Conservation (phyloP, 1,284 basidiomycete genomes). For the Mixia osmundae region DNA sequence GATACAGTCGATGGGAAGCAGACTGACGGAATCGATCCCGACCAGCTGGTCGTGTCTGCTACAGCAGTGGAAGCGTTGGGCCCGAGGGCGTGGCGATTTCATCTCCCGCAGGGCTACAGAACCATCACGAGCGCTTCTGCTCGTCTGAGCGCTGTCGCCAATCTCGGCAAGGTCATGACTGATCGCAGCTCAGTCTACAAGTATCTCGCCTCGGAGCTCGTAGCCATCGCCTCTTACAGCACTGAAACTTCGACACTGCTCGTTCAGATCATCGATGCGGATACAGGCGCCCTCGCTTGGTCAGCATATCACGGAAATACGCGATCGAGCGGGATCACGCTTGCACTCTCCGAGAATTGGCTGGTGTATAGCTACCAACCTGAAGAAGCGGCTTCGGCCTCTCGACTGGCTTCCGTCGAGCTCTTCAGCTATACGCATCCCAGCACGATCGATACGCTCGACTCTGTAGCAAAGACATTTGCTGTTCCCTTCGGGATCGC, state of each 20-base stretch:
- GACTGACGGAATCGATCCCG: too few species aligned
- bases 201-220: slow-evolving; percentile 64
- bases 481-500: slow-evolving; percentile 43
- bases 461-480: slow-evolving; percentile 45
- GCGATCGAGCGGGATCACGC: slow-evolving; percentile 24
- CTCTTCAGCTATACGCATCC: slow-evolving; percentile 37
- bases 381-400: slow-evolving; percentile 10
- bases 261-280: slow-evolving; percentile 50
- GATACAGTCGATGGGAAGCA: too few species aligned
- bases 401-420: slow-evolving; percentile 39
- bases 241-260: slow-evolving; percentile 24
- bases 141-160: slow-evolving; percentile 33
- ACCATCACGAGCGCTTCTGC: too few species aligned
- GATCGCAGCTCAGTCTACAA: slow-evolving; percentile 80
- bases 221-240: slow-evolving; percentile 38
- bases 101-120: too few species aligned
- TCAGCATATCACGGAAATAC: slow-evolving; percentile 11
- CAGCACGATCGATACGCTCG: too few species aligned
- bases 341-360: slow-evolving; percentile 58
- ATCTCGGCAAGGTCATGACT: slow-evolving; percentile 57
- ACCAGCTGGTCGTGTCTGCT: too few species aligned
- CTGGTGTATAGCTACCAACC: slow-evolving; percentile 48
- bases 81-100: too few species aligned
- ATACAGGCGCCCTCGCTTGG: slow-evolving; percentile 47
- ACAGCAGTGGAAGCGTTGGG: too few species aligned